These are phyloP conservation scores for Penicillium maclennaniae DNA, from an alignment of 495 filamentous ascomycete species.

Conservation along the genomic window DNA sequence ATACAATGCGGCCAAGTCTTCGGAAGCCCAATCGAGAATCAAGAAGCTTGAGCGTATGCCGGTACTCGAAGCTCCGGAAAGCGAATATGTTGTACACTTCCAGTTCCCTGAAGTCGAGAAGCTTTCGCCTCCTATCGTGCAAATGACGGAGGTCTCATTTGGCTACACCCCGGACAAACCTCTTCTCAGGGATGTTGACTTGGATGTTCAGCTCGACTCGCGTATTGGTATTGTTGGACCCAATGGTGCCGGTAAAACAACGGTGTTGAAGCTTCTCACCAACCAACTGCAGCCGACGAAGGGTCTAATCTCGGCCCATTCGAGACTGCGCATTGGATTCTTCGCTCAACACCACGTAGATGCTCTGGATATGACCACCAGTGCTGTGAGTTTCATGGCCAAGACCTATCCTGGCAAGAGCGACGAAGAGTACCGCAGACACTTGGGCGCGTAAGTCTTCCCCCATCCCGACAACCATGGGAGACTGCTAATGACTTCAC, in stretches of 20 bases:
- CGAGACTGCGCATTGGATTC: conserved; percentile 85
- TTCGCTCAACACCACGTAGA: conserved; percentile 99
- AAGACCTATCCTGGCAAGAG: conserved; percentile 84
- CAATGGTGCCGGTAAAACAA: conserved; percentile 98
- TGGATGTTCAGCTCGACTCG: conserved; percentile 96
- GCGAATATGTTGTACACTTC: conserved; percentile 95
- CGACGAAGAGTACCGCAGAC: conserved; percentile 95
- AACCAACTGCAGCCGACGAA: conserved; percentile 73
- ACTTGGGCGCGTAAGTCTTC: conserved; percentile 70
- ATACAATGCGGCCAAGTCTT: conserved; percentile 98
- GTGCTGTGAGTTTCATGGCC: conserved; percentile 92
- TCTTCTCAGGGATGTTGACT: conserved; percentile 79
- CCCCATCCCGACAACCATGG: background rate
- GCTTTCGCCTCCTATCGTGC: conserved; percentile 92
- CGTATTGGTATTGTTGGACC: conserved; percentile 98
- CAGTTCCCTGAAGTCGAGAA: conserved; percentile 98
- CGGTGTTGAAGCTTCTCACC: conserved; percentile 89
- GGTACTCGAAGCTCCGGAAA: conserved; percentile 82
- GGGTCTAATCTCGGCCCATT: conserved; percentile 81
- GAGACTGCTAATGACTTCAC: background rate
- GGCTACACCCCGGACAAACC: conserved; percentile 79
- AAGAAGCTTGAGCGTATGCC: conserved; percentile 99
- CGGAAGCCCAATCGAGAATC: conserved; percentile 95
- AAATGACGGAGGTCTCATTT: conserved; percentile 91
- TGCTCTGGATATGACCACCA: conserved; percentile 82